These are phyloP conservation scores for Tricholoma sp. DNA, from an alignment of 768 basidiomycete species.

Conservation along the genomic window DNA sequence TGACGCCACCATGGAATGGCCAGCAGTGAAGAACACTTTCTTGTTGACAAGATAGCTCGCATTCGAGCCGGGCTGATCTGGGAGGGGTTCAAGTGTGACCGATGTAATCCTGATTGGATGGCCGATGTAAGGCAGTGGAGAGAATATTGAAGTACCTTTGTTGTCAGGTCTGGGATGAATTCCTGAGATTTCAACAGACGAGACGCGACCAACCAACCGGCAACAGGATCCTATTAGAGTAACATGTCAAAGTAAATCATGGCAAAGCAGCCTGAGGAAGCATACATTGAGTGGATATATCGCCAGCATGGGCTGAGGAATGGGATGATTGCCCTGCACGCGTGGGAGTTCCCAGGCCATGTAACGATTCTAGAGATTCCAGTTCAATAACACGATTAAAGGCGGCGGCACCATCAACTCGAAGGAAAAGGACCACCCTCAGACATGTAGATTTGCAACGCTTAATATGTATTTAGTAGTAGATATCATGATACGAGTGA, in stretches of 20 bases:
- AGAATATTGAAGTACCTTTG: slow-evolving; percentile 31
- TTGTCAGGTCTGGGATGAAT: slow-evolving; percentile 34
- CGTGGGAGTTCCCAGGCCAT: slow-evolving; percentile 35
- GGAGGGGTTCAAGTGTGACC: too few relatives aligned
- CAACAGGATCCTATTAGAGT: slow-evolving; percentile 39
- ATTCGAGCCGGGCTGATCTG: too few relatives aligned
- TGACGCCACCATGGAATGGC: too few relatives aligned
- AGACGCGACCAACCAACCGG: slow-evolving; percentile 33
- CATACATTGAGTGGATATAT: slow-evolving; percentile 35
- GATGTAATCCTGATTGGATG: too few relatives aligned
- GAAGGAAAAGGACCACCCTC: slow-evolving; percentile 33
- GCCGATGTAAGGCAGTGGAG: too few relatives aligned
- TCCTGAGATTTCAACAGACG: slow-evolving; percentile 31
- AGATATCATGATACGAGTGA: neutral
- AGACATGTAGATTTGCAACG: slow-evolving; percentile 59
- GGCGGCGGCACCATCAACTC: neutral
- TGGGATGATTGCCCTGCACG: slow-evolving; percentile 40
- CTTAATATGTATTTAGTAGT: slow-evolving; percentile 26
- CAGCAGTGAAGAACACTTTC: too few relatives aligned
- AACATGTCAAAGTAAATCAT: neutral
- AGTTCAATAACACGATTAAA: neutral
- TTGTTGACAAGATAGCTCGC: too few relatives aligned
- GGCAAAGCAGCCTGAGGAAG: neutral
- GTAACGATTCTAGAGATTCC: slow-evolving; percentile 32
- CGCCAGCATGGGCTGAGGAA: slow-evolving; percentile 39